These are phyloP conservation scores for Lentinula boryana DNA, from an alignment of 768 basidiomycete species.

Conservation along the genomic window DNA sequence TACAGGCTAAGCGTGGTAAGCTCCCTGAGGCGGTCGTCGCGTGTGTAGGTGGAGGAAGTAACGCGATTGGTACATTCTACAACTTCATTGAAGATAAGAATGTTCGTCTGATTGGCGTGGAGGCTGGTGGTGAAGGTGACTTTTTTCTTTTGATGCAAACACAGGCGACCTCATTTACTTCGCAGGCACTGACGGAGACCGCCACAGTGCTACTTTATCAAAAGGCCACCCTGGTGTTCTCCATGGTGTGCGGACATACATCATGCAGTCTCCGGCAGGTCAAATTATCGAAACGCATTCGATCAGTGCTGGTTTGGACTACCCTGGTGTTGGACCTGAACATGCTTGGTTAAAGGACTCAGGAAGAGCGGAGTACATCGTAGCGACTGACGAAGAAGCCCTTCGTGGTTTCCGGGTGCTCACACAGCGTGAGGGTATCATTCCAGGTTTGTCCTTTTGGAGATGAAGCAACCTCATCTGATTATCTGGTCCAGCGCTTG, in stretches of 20 bases:
- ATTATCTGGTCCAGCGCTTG: slow-evolving; percentile 54
- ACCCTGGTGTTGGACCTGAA: slow-evolving; percentile 97
- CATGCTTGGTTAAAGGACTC: slow-evolving; percentile 97
- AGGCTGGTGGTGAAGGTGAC: slow-evolving; percentile 94
- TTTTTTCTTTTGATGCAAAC: neutral
- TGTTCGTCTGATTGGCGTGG: slow-evolving; percentile 88
- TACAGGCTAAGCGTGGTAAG: slow-evolving; percentile 67
- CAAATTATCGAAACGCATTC: slow-evolving; percentile 98
- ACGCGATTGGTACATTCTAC: slow-evolving; percentile 97
- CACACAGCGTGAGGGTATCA: slow-evolving; percentile 94
- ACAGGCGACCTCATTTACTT: neutral
- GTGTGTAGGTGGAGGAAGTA: slow-evolving; percentile 96
- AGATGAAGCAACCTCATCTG: neutral
- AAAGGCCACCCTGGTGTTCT: slow-evolving; percentile 91
- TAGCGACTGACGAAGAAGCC: slow-evolving; percentile 91
- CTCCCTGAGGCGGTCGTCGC: slow-evolving; percentile 93
- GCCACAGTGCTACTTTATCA: slow-evolving; percentile 90
- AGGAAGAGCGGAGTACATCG: slow-evolving; percentile 88
- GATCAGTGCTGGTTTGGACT: slow-evolving; percentile 93
- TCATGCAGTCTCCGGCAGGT: slow-evolving; percentile 82
- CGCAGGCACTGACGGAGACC: slow-evolving; percentile 72
- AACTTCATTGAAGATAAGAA: slow-evolving; percentile 88
- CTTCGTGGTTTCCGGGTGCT: slow-evolving; percentile 87
- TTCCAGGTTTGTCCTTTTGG: slow-evolving; percentile 60
- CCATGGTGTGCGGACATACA: slow-evolving; percentile 93